Base-by-base conservation (phyloP, 108 stramenopile genomes). In the Chaetoceros muelleri region DNA sequence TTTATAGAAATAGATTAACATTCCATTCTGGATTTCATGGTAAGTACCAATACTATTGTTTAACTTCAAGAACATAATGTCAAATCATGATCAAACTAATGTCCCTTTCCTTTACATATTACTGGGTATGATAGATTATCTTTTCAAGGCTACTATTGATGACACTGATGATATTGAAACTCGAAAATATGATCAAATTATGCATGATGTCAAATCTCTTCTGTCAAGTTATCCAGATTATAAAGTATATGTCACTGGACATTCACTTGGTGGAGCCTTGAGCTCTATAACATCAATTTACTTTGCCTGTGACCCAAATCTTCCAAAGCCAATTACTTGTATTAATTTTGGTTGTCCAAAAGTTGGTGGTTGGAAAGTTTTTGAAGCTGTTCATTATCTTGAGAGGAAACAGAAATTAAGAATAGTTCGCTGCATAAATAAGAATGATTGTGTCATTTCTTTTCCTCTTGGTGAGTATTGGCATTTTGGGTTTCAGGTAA, bases 231-330 rank as follows among this genome's bases (percentile, higher is more conserved):
- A 78, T 49, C 72, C 65, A 24, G 58, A 59, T 7, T 82, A 69
- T 64, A 70, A 73, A 52, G 34, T 40, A 10, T 82, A 80, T 56
- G 67, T 80, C 8, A 82, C 82, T n/a, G 88, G 88, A 0, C 84
- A 85, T 44, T 65, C 65, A 29, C 53, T 82, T 8, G 88, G 82
- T 5, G 88, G 75, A 0, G 88, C 84, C 1, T 46, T 90, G n/a
- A 65, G 77, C 1, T 75, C 81, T 0, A 30, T 90, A 2, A 79
- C 82, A 60, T 74, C 78, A 62, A 72, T 80, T 30, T 73, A 71
- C 50, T 61, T 78, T 20, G 69, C 74, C 3, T 64, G 64, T 25
- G 58, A 40, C 24, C 54, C 44, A 22, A 60, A 46, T 40, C 71
- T 53, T 52, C 78, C 62, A 10, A 58, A 49, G 23, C 84, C 84